Base-by-base conservation (phyloP, 805 yeast species). In the Candida peoriensis region DNA sequence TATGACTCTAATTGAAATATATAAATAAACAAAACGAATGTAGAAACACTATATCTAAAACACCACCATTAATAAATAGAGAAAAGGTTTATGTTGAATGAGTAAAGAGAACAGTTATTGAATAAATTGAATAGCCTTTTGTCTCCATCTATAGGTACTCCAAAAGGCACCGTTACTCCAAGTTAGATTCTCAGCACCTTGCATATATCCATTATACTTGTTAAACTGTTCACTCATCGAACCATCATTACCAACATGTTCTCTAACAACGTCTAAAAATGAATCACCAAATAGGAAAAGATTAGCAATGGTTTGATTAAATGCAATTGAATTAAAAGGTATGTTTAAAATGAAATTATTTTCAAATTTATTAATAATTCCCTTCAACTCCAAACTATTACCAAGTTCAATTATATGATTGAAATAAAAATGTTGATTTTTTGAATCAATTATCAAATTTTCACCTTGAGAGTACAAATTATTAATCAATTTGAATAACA, bases 211-310 rank as follows among this genome's bases (percentile, higher is more conserved):
- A 27, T 71, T 76, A 48, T 78, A 71, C 50, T 73, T 76, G 60
- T 84, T 86, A 57, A 87, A 86, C 54, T 90, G 96, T 60, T 90
- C 97, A 50, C 89, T 80, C 77, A 90, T 78, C 34, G 70, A 72
- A 3, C 94, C 94, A 14, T 76, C 73, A 34, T 59, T 61, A 47
- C 74, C 83, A 29, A 74, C 76, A 57, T 80, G 86, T 26, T 67
- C 66, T 49, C 72, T 68, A 25, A 78, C 64, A 19, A 76, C 68
- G 36, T 72, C 72, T 44, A 83, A 57, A 51, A 80, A 83, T 1
- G 87, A 74, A 47, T 84, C 93, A 3, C 79, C 78, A 50, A 70
- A 77, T n/a, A 57, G 49, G 39, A 78, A 61, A 37, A 81, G 50
- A 12, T 69, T 64, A 4, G 44, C 24, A 21, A 77, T 50, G 1